Evolutionary conservation across 2,329 filamentous ascomycete genomes (phyloP).

Genomic region (Gyromitra esculenta): DNA sequence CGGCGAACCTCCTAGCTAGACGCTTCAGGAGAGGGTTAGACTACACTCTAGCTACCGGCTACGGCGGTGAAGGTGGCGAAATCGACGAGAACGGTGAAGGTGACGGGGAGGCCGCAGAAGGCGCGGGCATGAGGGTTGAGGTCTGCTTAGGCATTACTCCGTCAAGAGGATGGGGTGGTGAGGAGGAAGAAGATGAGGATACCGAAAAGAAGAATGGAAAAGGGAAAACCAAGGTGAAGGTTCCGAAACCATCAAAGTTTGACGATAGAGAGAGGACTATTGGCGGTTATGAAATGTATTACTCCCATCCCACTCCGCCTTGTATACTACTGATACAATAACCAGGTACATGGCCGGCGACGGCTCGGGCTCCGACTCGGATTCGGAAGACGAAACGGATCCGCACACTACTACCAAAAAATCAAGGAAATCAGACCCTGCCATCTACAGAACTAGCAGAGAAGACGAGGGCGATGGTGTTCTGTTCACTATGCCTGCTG

Average conservation of each 20-base stretch:
- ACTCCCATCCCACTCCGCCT: neutral
- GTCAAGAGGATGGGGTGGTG: slow-evolving; percentile 80
- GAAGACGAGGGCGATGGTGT: slow-evolving; percentile 78
- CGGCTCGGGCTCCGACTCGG: slow-evolving; percentile 59
- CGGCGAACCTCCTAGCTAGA: slow-evolving; percentile 79
- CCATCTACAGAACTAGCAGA: slow-evolving; percentile 79
- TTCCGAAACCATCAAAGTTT: slow-evolving; percentile 51
- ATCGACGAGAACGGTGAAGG: slow-evolving; percentile 53
- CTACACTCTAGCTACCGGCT: slow-evolving; percentile 90
- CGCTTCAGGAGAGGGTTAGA: slow-evolving; percentile 87
- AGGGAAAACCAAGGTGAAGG: slow-evolving; percentile 58
- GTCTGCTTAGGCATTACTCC: slow-evolving; percentile 89
- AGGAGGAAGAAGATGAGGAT: slow-evolving; percentile 66
- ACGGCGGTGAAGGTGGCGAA: slow-evolving; percentile 67
- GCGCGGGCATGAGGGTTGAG: slow-evolving; percentile 73
- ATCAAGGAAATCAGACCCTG: slow-evolving; percentile 75
- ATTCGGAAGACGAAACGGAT: slow-evolving; percentile 64
- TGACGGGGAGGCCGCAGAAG: slow-evolving; percentile 64
- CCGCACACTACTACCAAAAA: slow-evolving; percentile 70
- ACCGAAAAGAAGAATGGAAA: slow-evolving; percentile 61
- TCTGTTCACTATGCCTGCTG: slow-evolving; percentile 73
- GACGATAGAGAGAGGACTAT: slow-evolving; percentile 59
- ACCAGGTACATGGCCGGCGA: slow-evolving; percentile 57
- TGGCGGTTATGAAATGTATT: slow-evolving; percentile 64
- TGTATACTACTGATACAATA: slow-evolving; percentile 2